These are phyloP conservation scores for Furcasterigmium sp. DNA, from an alignment of 2,329 filamentous ascomycete species.

Conservation along the genomic window DNA sequence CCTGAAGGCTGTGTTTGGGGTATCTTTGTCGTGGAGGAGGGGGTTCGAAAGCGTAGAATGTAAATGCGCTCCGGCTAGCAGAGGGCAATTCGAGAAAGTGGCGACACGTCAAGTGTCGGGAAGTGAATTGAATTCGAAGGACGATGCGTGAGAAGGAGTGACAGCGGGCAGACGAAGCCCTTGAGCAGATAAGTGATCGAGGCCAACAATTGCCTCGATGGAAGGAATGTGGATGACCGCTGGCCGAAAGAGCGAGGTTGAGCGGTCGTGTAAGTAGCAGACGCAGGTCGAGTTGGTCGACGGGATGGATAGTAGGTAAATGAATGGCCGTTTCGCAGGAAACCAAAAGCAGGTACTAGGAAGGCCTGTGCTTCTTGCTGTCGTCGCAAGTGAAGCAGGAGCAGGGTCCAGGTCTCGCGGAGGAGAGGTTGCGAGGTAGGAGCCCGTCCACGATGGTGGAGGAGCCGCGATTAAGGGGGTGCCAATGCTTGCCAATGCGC, in stretches of 20 bases:
- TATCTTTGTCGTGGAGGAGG: background rate
- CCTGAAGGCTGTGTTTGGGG: slow-evolving; percentile 10
- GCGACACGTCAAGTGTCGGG: background rate
- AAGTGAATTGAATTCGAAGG: background rate
- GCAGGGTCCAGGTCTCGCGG: background rate
- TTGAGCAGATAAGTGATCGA: background rate
- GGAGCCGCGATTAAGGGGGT: slow-evolving; percentile 3
- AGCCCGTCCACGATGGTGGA: background rate
- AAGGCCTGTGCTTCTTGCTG: background rate
- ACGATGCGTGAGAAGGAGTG: background rate
- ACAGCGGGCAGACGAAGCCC: background rate
- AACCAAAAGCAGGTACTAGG: background rate
- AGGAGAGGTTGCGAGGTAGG: no score
- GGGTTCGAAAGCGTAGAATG: background rate
- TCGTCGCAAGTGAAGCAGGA: background rate
- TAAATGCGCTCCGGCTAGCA: background rate
- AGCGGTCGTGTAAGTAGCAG: background rate
- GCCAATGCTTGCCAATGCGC: slow-evolving; percentile 3
- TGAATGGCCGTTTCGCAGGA: background rate
- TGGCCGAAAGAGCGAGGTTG: background rate
- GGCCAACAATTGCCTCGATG: slow-evolving; percentile 1
- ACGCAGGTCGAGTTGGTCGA: no score
- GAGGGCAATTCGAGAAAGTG: background rate
- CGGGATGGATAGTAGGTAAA: no score
- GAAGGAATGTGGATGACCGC: background rate